Evolutionary conservation across 1,284 basidiomycete species (phyloP).

Genomic region (Boletus holoroseus): DNA sequence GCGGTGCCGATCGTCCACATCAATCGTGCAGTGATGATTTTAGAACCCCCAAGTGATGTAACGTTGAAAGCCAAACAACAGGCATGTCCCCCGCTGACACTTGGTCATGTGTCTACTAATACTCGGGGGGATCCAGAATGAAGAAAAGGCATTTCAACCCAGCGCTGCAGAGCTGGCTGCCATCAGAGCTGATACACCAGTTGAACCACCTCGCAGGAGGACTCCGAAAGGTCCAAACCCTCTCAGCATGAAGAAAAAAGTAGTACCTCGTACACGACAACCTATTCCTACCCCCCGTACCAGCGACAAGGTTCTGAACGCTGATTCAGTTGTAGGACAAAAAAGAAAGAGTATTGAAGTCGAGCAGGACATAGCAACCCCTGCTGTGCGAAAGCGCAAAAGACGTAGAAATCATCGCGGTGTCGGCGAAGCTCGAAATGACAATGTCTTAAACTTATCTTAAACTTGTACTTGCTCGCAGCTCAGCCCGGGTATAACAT

Average conservation of each 20-base stretch:
- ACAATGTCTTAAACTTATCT: background rate
- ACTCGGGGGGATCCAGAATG: conserved; percentile 39
- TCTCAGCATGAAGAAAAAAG: conserved; percentile 88
- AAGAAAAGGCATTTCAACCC: conserved; percentile 48
- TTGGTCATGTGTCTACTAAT: background rate
- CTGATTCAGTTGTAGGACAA: background rate
- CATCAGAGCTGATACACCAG: conserved; percentile 31
- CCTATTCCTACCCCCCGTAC: background rate
- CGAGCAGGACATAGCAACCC: conserved; percentile 5
- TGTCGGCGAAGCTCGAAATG: background rate
- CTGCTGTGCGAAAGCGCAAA: conserved; percentile 30
- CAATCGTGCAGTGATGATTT: conserved; percentile 84
- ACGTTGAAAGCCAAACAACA: conserved; percentile 66
- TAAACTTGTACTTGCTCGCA: background rate
- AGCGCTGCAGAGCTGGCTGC: conserved; percentile 43
- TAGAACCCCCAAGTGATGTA: conserved; percentile 78
- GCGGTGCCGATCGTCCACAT: conserved; percentile 85
- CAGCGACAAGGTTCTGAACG: background rate
- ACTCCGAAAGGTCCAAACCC: conserved; percentile 89
- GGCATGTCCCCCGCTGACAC: conserved; percentile 37
- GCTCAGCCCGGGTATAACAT: background rate
- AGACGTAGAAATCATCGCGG: conserved; percentile 28
- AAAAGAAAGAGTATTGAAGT: conserved; percentile 24
- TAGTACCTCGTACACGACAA: conserved; percentile 11
- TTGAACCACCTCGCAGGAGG: conserved; percentile 52